Conservation (phyloP, 169 alveolate species). For the Eimeria necatrix region DNA sequence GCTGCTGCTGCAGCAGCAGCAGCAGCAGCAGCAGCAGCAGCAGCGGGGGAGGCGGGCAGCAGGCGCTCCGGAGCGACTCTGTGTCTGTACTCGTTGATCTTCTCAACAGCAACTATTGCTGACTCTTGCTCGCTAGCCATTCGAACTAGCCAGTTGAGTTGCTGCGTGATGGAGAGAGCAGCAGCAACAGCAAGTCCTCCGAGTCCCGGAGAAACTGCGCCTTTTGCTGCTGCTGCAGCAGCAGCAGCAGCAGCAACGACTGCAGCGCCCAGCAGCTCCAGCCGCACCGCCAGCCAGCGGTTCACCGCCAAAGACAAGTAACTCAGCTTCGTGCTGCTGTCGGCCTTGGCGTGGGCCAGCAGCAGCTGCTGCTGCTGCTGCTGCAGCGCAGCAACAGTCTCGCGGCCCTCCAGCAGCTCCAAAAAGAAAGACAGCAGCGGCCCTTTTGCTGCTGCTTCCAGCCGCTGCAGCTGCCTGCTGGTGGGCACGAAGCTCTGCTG, state of each 20-base stretch:
- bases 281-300: slow-evolving; percentile 87
- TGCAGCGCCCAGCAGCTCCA: slow-evolving; percentile 80
- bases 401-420: slow-evolving; percentile 84
- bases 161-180: slow-evolving; percentile 82
- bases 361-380: slow-evolving; percentile 67
- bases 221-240: slow-evolving; percentile 12
- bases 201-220: slow-evolving; percentile 15
- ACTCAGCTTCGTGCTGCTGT: slow-evolving; percentile 67
- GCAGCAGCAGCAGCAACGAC: slow-evolving; percentile 66
- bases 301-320: slow-evolving; percentile 82
- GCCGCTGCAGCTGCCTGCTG: slow-evolving; percentile 82
- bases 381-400: slow-evolving; percentile 83
- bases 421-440: slow-evolving; percentile 84
- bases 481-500: slow-evolving; percentile 82
- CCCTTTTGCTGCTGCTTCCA: slow-evolving; percentile 69
- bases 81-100: slow-evolving; percentile 78
- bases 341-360: slow-evolving; percentile 1
- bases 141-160: slow-evolving; percentile 85
- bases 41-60: neutral
- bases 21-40: neutral
- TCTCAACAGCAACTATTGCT: slow-evolving; percentile 81
- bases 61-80: slow-evolving; percentile 38
- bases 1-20: neutral
- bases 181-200: slow-evolving; percentile 83
- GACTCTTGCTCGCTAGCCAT: slow-evolving; percentile 83